These are phyloP conservation scores for Paralagenidium karlingii DNA, from an alignment of 352 stramenopile species.

Conservation along the genomic window DNA sequence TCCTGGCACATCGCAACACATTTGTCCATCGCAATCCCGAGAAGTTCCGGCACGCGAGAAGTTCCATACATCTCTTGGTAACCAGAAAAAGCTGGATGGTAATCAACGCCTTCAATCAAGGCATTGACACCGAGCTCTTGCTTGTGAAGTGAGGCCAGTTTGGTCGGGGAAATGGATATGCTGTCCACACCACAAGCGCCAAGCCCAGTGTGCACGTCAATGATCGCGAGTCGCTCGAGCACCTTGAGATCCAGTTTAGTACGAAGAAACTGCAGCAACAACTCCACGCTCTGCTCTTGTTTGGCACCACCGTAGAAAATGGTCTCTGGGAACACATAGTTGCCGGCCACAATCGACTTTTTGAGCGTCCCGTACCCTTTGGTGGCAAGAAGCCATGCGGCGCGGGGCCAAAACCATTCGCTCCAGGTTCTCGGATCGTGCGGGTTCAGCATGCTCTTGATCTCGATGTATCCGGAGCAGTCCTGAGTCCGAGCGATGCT, in stretches of 20 bases:
- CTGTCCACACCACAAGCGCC: slow-evolving; percentile 43
- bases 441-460: slow-evolving; percentile 63
- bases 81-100: slow-evolving; percentile 19
- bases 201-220: slow-evolving; percentile 92
- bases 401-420: slow-evolving; percentile 42
- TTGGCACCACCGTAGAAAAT: slow-evolving; percentile 81
- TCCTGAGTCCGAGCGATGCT: slow-evolving; percentile 53
- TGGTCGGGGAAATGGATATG: slow-evolving; percentile 3
- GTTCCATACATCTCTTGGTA: slow-evolving; percentile 28
- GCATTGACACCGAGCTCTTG: slow-evolving; percentile 5
- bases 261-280: slow-evolving; percentile 50
- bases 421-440: background rate
- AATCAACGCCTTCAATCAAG: slow-evolving; percentile 12
- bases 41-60: slow-evolving; percentile 1
- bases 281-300: slow-evolving; percentile 47
- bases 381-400: slow-evolving; percentile 12
- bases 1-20: no score
- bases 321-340: slow-evolving; percentile 78
- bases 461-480: slow-evolving; percentile 57
- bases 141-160: background rate
- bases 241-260: slow-evolving; percentile 25
- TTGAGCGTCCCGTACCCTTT: slow-evolving; percentile 47
- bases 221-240: slow-evolving; percentile 40
- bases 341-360: slow-evolving; percentile 69
- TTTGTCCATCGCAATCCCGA: background rate